Conservation (phyloP, 2,329 filamentous ascomycete species). For the Aspergillus tanneri region DNA sequence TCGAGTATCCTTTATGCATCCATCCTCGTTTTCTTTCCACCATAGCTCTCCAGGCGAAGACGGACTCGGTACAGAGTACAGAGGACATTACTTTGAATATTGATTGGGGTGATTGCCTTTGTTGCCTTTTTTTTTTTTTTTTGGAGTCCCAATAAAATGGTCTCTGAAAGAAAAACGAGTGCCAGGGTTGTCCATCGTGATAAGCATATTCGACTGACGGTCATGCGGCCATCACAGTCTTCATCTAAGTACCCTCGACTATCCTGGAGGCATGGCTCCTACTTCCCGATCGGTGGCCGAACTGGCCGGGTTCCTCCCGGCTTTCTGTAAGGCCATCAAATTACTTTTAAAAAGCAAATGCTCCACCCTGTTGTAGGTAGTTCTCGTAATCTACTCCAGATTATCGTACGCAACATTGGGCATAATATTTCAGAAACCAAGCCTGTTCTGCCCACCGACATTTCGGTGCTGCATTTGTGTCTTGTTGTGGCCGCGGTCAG, state of each 20-base stretch:
- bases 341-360: not conserved
- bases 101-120: not conserved
- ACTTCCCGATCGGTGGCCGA: constrained; percentile 5
- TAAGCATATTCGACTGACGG: not conserved
- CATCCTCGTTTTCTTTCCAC: not conserved
- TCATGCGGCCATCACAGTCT: not conserved
- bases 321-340: not conserved
- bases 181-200: not conserved
- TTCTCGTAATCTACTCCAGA: constrained; percentile 1
- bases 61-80: not conserved
- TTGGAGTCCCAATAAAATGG: not conserved
- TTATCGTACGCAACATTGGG: constrained; percentile 3
- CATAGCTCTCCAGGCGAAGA: not conserved
- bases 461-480: constrained; percentile 16
- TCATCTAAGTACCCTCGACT: not conserved
- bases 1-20: not conserved
- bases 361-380: not conserved
- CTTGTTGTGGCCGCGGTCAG: constrained; percentile 6
- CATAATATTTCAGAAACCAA: constrained; percentile 2
- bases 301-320: not conserved
- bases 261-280: not conserved
- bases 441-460: constrained; percentile 20
- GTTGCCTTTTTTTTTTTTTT: constrained; percentile 4
- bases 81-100: constrained; percentile 1
- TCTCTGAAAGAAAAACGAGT: not conserved